Conservation (phyloP, 1,284 basidiomycete species). For the Puccinia novopanici region DNA sequence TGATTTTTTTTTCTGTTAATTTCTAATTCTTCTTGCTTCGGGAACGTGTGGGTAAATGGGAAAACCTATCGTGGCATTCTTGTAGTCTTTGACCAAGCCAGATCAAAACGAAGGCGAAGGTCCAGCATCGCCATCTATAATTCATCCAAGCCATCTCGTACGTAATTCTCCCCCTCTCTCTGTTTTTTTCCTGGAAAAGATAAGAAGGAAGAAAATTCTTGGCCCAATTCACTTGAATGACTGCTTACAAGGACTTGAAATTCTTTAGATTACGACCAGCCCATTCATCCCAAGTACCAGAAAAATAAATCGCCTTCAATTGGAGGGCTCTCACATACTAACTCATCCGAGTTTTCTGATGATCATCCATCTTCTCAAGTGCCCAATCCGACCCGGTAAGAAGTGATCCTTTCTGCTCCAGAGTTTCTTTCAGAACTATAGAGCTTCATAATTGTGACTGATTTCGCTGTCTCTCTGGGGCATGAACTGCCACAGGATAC, state of each 20-base stretch:
- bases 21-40: neutral
- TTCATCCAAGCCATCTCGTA: slow-evolving; percentile 13
- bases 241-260: neutral
- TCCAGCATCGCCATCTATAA: neutral
- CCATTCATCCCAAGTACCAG: neutral
- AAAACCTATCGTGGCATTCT: neutral
- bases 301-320: slow-evolving; percentile 10
- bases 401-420: too few species aligned
- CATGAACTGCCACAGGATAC: slow-evolving; percentile 6
- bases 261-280: neutral
- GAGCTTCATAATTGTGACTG: neutral
- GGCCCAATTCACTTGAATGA: too few species aligned
- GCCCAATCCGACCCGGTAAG: slow-evolving; percentile 23
- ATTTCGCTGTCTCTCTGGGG: neutral
- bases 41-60: neutral
- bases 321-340: slow-evolving; percentile 10
- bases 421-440: too few species aligned
- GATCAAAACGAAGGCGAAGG: slow-evolving; percentile 32
- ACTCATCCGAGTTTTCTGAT: slow-evolving; percentile 11
- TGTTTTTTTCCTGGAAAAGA: too few species aligned
- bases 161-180: neutral
- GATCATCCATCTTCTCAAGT: neutral
- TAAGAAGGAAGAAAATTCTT: too few species aligned
- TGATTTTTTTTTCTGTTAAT: neutral
- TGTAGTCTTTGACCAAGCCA: slow-evolving; percentile 34